These are phyloP conservation scores for Aspergillus persii DNA, from an alignment of 2,329 filamentous ascomycete genomes.

Conservation along the genomic window DNA sequence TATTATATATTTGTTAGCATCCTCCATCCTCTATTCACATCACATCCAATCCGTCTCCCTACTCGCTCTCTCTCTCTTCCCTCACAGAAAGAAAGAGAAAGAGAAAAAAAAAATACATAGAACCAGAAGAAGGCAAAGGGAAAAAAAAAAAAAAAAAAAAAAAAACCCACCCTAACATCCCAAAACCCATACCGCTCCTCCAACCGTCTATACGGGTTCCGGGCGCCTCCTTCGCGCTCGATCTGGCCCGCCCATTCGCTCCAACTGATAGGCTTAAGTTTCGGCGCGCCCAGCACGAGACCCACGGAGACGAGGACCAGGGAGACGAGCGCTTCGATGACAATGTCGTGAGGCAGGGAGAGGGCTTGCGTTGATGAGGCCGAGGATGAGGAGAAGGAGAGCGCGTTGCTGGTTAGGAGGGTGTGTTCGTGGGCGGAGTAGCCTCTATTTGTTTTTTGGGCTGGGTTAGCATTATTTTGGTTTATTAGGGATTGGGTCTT, in stretches of 20 bases:
- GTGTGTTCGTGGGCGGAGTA: slow-evolving; percentile 96
- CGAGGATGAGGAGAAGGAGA: too few relatives aligned
- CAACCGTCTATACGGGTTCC: slow-evolving; percentile 75
- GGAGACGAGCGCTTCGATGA: slow-evolving; percentile 78
- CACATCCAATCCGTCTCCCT: not conserved
- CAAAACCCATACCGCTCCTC: slow-evolving; percentile 82
- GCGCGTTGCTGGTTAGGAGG: slow-evolving; percentile 62
- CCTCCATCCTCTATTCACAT: not conserved
- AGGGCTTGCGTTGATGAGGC: slow-evolving; percentile 39
- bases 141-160: not conserved
- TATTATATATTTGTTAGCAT: slow-evolving; percentile 22
- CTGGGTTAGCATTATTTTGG: too few relatives aligned
- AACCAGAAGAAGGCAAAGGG: not conserved
- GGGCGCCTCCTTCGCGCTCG: slow-evolving; percentile 64
- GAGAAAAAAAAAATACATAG: not conserved
- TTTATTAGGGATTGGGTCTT: not conserved
- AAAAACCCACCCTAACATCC: slow-evolving; percentile 69
- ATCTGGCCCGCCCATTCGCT: slow-evolving; percentile 72
- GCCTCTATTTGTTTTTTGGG: slow-evolving; percentile 58
- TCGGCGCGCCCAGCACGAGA: slow-evolving; percentile 73
- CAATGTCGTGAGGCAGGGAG: slow-evolving; percentile 78
- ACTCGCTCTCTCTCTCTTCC: not conserved
- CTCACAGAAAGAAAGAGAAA: not conserved
- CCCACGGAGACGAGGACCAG: slow-evolving; percentile 79
- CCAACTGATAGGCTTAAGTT: slow-evolving; percentile 83